phyloP scores from a whole-genome alignment of 1,139 yeast species.

The Pichia sorboxylosa region DNA sequence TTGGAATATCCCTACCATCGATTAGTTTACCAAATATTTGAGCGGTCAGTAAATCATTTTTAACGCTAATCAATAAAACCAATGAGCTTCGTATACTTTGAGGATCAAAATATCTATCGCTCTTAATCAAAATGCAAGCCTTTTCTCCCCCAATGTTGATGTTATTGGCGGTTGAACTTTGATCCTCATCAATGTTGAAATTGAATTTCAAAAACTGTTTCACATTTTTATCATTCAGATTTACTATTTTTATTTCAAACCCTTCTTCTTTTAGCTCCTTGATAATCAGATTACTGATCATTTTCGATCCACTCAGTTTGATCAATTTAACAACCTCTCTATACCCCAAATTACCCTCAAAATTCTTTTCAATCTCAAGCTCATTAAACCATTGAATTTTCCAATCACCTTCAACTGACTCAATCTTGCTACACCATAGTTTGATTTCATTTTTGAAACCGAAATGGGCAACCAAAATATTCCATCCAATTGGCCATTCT shows the following conservation, averaged over 20 bases:
- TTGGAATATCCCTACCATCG: slow-evolving; percentile 16
- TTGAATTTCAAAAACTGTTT: slow-evolving; percentile 16
- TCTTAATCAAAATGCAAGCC: slow-evolving; percentile 19
- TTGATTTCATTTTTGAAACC: slow-evolving; percentile 36
- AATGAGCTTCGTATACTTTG: slow-evolving; percentile 22
- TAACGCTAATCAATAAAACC: slow-evolving; percentile 18
- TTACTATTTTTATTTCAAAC: slow-evolving; percentile 27
- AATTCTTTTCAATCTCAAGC: slow-evolving; percentile 6
- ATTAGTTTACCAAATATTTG: slow-evolving; percentile 21
- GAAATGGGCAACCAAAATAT: slow-evolving; percentile 37
- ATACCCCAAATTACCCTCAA: slow-evolving; percentile 24
- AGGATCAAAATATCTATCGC: slow-evolving; percentile 20
- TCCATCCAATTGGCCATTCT: slow-evolving; percentile 70
- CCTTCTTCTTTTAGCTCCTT: slow-evolving; percentile 42
- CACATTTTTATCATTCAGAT: slow-evolving; percentile 13
- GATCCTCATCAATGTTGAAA: slow-evolving; percentile 8
- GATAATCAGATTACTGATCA: slow-evolving; percentile 51
- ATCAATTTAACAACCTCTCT: slow-evolving; percentile 39
- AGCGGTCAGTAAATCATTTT: slow-evolving; percentile 16
- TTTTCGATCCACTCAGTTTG: slow-evolving; percentile 43
- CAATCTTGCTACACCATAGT: slow-evolving; percentile 58
- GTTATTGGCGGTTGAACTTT: background rate
- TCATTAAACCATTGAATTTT: slow-evolving; percentile 37
- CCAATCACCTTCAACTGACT: slow-evolving; percentile 55
- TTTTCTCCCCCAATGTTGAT: too few relatives aligned